These are phyloP conservation scores for Neurospora sp. DNA, from an alignment of 495 filamentous ascomycete genomes.

Conservation along the genomic window DNA sequence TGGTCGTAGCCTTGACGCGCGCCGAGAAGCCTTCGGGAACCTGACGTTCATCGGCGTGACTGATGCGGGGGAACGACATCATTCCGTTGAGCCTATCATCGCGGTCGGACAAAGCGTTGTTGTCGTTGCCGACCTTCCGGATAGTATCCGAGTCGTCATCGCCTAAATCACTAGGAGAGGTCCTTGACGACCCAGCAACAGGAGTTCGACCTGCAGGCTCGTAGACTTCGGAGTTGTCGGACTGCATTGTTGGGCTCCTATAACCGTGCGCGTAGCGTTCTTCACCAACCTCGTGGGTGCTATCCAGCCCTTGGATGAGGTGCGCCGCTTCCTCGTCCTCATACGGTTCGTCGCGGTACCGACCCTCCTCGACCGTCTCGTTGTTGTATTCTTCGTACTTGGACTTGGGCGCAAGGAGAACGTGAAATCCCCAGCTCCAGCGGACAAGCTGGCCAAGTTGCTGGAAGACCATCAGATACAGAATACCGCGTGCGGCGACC, in stretches of 20 bases:
- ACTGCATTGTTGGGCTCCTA: slow-evolving; percentile 13
- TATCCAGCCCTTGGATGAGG: slow-evolving; percentile 18
- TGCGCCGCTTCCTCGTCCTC: slow-evolving; percentile 19
- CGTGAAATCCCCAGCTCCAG: slow-evolving; percentile 97
- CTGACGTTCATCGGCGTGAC: slow-evolving; percentile 22
- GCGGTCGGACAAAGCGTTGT: slow-evolving; percentile 4
- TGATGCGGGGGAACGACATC: slow-evolving; percentile 36
- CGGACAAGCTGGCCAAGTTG: slow-evolving; percentile 90
- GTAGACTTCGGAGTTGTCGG: slow-evolving; percentile 31
- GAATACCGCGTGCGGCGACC: slow-evolving; percentile 84
- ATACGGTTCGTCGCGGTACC: slow-evolving; percentile 54
- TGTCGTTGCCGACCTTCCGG: slow-evolving; percentile 7
- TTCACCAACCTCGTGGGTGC: slow-evolving; percentile 18
- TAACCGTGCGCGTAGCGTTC: slow-evolving; percentile 4
- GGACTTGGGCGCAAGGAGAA: slow-evolving; percentile 72
- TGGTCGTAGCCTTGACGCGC: slow-evolving; percentile 13
- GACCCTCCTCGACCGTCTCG: slow-evolving; percentile 54
- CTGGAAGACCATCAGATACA: slow-evolving; percentile 95
- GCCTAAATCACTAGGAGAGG: slow-evolving; percentile 33
- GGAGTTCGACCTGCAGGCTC: slow-evolving; percentile 40
- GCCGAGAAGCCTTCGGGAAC: slow-evolving; percentile 22
- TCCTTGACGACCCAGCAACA: slow-evolving; percentile 26
- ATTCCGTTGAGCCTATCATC: slow-evolving; percentile 24
- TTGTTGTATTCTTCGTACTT: slow-evolving; percentile 53
- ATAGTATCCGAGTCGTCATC: slow-evolving; percentile 24